phyloP scores from a whole-genome alignment of 2,329 filamentous ascomycete species.

The Podosphaera aphanis region DNA sequence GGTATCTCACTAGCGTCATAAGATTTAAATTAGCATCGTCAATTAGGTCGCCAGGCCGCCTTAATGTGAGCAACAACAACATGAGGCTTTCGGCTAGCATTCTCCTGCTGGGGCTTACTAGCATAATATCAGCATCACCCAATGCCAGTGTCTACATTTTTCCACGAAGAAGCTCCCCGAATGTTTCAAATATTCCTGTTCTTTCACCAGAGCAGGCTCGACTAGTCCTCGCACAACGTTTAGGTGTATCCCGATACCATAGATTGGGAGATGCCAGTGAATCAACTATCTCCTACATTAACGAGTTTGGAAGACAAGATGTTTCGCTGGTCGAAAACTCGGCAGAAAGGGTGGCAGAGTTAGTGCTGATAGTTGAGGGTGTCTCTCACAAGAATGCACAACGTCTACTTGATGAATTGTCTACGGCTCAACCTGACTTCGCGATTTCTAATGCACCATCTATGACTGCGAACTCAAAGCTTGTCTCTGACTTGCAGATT shows the following conservation, averaged over 20 bases:
- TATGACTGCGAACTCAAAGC: conserved; percentile 11
- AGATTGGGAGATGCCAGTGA: conserved; percentile 20
- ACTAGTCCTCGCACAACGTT: conserved; percentile 34
- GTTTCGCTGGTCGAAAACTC: conserved; percentile 24
- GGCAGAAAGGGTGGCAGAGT: conserved; percentile 20
- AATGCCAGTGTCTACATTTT: conserved; percentile 29
- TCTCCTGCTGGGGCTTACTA: conserved; percentile 18
- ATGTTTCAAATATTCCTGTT: conserved; percentile 25
- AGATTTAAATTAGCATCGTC: conserved; percentile 10
- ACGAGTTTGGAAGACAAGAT: conserved; percentile 31
- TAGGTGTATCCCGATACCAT: conserved; percentile 22
- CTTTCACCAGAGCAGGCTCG: conserved; percentile 23
- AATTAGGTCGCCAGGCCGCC: conserved; percentile 4
- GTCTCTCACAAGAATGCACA: conserved; percentile 23
- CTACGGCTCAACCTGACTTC: conserved; percentile 23
- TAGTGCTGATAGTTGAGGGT: conserved; percentile 36
- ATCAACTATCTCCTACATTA: conserved; percentile 29
- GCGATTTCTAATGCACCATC: conserved; percentile 24
- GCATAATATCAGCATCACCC: conserved; percentile 16
- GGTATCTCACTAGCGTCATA: too few species aligned
- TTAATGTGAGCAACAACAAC: conserved; percentile 1
- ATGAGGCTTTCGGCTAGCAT: conserved; percentile 21
- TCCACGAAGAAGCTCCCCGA: conserved; percentile 14
- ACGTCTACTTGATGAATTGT: conserved; percentile 21
- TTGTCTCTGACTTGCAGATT: conserved; percentile 13